Evolutionary conservation across 495 filamentous ascomycete genomes (phyloP).

Genomic region (Wilcoxina mikolae): DNA sequence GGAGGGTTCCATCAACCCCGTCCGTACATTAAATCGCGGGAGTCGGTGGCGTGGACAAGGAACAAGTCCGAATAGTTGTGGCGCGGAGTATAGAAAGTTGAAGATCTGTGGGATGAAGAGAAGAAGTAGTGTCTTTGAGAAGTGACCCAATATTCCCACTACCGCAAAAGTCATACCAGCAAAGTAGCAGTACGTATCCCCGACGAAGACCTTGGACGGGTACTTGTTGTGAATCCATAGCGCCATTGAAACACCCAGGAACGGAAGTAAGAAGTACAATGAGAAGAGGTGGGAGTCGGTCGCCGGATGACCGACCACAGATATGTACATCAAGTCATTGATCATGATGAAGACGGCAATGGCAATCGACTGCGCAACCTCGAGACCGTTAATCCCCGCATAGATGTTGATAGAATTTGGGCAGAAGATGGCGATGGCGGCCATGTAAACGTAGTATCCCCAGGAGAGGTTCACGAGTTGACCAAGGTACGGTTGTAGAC

Average conservation of each 20-base stretch:
- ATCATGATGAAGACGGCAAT: constrained; percentile 69
- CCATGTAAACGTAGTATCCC: constrained; percentile 96
- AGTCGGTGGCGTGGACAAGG: constrained; percentile 86
- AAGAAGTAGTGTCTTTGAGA: constrained; percentile 88
- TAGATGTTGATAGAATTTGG: constrained; percentile 99
- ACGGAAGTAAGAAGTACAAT: constrained; percentile 84
- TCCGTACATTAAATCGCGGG: constrained; percentile 70
- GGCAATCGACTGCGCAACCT: constrained; percentile 84
- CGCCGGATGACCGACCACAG: constrained; percentile 76
- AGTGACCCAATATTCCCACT: constrained; percentile 90
- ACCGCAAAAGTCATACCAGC: constrained; percentile 98
- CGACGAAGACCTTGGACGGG: constrained; percentile 85
- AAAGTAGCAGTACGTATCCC: constrained; percentile 98
- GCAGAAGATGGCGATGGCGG: constrained; percentile 81
- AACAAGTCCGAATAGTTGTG: constrained; percentile 77
- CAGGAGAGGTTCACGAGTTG: constrained; percentile 71
- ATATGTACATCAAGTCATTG: constrained; percentile 70
- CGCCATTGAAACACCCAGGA: constrained; percentile 79
- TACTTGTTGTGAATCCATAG: constrained; percentile 91
- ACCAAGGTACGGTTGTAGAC: constrained; percentile 68
- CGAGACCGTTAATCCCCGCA: constrained; percentile 92
- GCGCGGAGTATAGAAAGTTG: constrained; percentile 87
- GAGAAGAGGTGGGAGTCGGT: constrained; percentile 93
- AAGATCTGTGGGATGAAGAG: constrained; percentile 87
- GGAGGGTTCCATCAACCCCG: constrained; percentile 69